Conservation (phyloP, 2,329 filamentous ascomycete species). For the Sporothrix phasma region DNA sequence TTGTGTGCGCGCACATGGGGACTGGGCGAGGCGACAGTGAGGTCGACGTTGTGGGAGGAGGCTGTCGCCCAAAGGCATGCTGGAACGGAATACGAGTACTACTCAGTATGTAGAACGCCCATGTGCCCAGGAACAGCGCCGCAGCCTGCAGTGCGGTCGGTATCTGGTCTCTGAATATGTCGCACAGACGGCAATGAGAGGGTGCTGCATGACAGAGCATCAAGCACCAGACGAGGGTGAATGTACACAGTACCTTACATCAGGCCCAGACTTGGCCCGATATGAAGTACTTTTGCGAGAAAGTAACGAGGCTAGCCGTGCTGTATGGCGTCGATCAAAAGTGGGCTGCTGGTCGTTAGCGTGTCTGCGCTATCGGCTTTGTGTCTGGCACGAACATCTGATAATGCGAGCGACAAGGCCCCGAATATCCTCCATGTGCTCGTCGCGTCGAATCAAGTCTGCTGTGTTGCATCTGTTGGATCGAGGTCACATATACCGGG, state of each 20-base stretch:
- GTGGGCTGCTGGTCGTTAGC: neutral
- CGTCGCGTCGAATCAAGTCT: neutral
- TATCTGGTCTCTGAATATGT: neutral
- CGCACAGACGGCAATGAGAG: neutral
- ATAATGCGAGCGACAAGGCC: neutral
- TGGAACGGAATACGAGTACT: slow-evolving; percentile 8
- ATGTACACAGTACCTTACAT: neutral
- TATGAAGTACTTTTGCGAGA: no score
- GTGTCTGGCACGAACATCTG: neutral
- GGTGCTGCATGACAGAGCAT: neutral
- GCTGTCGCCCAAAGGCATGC: slow-evolving; percentile 10
- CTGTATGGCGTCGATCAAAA: neutral
- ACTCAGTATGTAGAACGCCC: no score
- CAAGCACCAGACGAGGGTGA: neutral
- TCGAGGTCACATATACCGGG: no score
- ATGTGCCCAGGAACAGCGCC: neutral
- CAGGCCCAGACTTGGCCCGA: accelerated
- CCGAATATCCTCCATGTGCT: no score
- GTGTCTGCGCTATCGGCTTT: neutral
- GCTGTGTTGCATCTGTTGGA: no score
- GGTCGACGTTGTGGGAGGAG: neutral
- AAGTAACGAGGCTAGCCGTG: no score
- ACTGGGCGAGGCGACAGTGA: neutral
- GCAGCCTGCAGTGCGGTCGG: neutral
- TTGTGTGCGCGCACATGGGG: no score